Percentiles rank a stretch among this genome's conserved stretches.
Evolutionary conservation across 2,329 filamentous ascomycete genomes (phyloP).

Genomic region (Colletotrichum destructivum): DNA sequence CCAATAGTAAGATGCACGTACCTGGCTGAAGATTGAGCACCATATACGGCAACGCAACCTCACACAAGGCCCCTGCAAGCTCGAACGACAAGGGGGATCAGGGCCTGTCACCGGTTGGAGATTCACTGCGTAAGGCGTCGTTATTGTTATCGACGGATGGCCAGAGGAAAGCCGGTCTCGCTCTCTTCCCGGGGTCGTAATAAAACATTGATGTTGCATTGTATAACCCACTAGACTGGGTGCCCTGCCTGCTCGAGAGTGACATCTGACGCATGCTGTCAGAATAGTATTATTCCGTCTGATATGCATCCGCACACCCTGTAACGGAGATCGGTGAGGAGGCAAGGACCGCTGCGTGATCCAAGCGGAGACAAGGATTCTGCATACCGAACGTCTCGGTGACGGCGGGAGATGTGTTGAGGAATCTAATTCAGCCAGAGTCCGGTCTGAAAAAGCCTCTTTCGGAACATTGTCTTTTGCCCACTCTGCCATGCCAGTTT

Average conservation of each 20-base stretch:
- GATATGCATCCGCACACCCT: slow-evolving; percentile 26
- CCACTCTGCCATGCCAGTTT: not conserved
- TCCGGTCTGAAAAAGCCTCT: not conserved
- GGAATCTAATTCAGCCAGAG: not conserved
- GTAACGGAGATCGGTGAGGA: slow-evolving; percentile 26
- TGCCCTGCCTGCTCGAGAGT: slow-evolving; percentile 12
- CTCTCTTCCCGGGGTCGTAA: not conserved
- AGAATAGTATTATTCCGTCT: slow-evolving; percentile 31
- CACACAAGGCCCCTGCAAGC: slow-evolving; percentile 14
- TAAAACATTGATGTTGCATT: slow-evolving; percentile 16
- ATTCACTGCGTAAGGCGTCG: not conserved
- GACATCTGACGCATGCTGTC: slow-evolving; percentile 28
- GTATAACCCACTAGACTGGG: not conserved
- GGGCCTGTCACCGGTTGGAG: slow-evolving; percentile 16
- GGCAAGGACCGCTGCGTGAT: slow-evolving; percentile 16
- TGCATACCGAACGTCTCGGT: slow-evolving; percentile 35
- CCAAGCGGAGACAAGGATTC: slow-evolving; percentile 29
- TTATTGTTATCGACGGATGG: slow-evolving; percentile 3
- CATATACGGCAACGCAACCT: slow-evolving; percentile 28
- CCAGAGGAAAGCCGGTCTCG: not conserved
- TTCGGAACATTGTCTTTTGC: not conserved
- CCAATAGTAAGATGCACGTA: slow-evolving; percentile 28
- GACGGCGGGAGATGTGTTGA: slow-evolving; percentile 14
- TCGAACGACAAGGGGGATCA: slow-evolving; percentile 9
- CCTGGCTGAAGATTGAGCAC: slow-evolving; percentile 39